phyloP scores from a whole-genome alignment of 306 rosid species.

The Cucurbita argyrosperma region DNA sequence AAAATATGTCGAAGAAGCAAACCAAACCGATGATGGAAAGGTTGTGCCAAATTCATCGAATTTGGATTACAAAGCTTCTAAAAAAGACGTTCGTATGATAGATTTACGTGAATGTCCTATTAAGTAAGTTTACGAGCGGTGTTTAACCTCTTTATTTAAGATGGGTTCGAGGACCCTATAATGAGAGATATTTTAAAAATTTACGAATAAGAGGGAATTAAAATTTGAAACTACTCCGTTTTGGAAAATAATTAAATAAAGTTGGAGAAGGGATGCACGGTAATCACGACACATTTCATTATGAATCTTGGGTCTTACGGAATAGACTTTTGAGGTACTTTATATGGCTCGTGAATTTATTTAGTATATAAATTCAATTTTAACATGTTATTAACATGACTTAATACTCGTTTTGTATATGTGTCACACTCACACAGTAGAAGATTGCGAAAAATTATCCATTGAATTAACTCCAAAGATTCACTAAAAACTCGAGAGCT shows the following conservation, averaged over 20 bases:
- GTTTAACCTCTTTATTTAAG: neutral
- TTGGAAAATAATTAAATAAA: no score
- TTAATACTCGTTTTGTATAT: neutral
- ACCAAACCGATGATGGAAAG: neutral
- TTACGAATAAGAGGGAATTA: neutral
- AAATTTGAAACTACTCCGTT: neutral
- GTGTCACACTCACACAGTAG: neutral
- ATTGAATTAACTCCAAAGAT: no score
- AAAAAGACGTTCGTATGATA: no score
- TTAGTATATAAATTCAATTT: neutral
- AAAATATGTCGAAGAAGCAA: no score
- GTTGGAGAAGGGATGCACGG: neutral
- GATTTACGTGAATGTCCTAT: neutral
- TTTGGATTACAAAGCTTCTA: neutral
- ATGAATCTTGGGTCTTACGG: neutral
- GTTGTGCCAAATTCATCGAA: no score
- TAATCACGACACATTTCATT: neutral
- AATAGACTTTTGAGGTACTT: neutral
- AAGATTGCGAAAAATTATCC: neutral
- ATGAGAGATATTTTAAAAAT: neutral
- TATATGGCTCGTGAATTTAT: neutral
- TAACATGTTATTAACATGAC: neutral
- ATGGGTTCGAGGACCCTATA: neutral
- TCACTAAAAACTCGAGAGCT: no score
- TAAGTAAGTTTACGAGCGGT: neutral